phyloP scores from a whole-genome alignment of 805 yeast species.

The Komagataella mondaviorum region DNA sequence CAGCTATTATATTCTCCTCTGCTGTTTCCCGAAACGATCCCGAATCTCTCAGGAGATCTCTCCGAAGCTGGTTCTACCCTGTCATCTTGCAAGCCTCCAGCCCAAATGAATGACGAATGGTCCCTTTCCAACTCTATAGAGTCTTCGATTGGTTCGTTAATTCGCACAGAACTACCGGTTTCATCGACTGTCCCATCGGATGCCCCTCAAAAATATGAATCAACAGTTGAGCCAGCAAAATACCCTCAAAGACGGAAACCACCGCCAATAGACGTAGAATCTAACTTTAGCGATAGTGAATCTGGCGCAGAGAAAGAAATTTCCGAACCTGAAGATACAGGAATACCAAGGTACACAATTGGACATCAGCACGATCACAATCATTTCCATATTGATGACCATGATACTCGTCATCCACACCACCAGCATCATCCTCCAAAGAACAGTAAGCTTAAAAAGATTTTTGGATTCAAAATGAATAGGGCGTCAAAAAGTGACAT shows the following conservation, averaged over 20 bases:
- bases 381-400: background rate
- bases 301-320: background rate
- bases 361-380: background rate
- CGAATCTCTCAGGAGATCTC: background rate
- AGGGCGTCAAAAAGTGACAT: background rate
- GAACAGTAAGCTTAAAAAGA: slow-evolving; percentile 10
- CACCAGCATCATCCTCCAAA: slow-evolving; percentile 11
- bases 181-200: background rate
- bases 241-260: background rate
- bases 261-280: background rate
- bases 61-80: background rate
- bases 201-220: background rate
- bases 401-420: slow-evolving; percentile 7
- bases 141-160: background rate
- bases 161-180: background rate
- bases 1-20: background rate
- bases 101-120: background rate
- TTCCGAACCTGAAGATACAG: background rate
- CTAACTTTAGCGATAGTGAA: background rate
- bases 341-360: background rate
- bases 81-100: background rate
- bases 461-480: slow-evolving; percentile 9
- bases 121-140: background rate
- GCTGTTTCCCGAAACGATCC: background rate
- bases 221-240: background rate